A percentile compares a stretch with the other conserved stretches of the same genome.
phyloP scores from a whole-genome alignment of 2,329 filamentous ascomycete species.

The Chrysoporthe cubensis region DNA sequence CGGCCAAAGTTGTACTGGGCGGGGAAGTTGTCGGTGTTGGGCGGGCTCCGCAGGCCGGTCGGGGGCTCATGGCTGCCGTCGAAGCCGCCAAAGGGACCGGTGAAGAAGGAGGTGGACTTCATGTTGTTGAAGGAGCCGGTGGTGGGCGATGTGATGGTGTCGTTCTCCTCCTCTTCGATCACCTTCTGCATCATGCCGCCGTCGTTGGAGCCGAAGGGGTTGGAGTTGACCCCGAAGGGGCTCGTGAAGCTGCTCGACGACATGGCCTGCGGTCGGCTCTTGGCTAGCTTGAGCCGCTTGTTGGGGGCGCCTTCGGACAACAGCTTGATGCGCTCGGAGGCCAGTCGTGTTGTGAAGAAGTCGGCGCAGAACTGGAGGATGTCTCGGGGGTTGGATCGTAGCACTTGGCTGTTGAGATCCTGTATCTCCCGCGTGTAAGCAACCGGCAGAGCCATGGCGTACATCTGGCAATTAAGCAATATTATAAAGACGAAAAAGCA shows the following conservation, averaged over 20 bases:
- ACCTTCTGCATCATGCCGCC: constrained; percentile 53
- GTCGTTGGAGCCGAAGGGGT: constrained; percentile 70
- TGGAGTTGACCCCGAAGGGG: constrained; percentile 67
- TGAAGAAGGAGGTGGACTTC: constrained; percentile 48
- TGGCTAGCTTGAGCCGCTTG: constrained; percentile 28
- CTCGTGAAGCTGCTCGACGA: constrained; percentile 75
- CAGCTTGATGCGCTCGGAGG: constrained; percentile 64
- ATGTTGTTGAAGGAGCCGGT: constrained; percentile 61
- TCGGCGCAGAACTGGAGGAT: constrained; percentile 73
- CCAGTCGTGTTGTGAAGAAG: constrained; percentile 68
- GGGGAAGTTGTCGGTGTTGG: constrained; percentile 74
- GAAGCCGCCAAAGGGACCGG: constrained; percentile 58
- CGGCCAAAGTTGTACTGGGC: constrained; percentile 92
- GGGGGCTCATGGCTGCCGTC: constrained; percentile 51
- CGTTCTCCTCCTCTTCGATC: constrained; percentile 84
- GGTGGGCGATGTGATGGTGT: constrained; percentile 76
- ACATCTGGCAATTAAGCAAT: constrained; percentile 8
- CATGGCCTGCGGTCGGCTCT: constrained; percentile 50
- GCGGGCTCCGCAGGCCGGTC: constrained; percentile 50
- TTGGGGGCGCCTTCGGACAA: constrained; percentile 41
- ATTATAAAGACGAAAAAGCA: constrained; percentile 10
- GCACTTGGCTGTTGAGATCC: constrained; percentile 64
- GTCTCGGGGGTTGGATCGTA: constrained; percentile 62
- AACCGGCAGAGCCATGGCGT: constrained; percentile 51
- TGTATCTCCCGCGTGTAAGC: constrained; percentile 66